Evolutionary conservation across 2,329 filamentous ascomycete species (phyloP).

Genomic region (Pezicula rhizophila): DNA sequence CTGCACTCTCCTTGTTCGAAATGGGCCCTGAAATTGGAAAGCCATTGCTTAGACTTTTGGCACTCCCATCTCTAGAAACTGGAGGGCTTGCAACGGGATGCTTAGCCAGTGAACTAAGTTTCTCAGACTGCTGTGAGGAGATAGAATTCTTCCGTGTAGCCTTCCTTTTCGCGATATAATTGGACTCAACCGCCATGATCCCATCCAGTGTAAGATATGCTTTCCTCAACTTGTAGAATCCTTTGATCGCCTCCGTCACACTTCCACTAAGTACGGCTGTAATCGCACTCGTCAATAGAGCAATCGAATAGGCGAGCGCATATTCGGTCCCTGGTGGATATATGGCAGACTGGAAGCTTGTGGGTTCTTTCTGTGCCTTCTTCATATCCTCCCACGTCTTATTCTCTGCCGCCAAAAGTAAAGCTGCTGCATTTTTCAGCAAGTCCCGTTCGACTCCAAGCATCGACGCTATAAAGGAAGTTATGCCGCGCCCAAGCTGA

Average conservation of each 20-base stretch:
- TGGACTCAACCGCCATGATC: slow-evolving; percentile 70
- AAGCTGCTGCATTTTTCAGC: slow-evolving; percentile 73
- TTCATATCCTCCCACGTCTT: slow-evolving; percentile 71
- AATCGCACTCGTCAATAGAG: slow-evolving; percentile 84
- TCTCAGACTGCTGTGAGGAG: background rate
- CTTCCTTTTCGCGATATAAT: slow-evolving; percentile 33
- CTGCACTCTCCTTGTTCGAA: background rate
- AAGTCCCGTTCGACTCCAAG: slow-evolving; percentile 88
- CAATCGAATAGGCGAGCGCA: slow-evolving; percentile 74
- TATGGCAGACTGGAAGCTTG: slow-evolving; percentile 47
- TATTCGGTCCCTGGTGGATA: slow-evolving; percentile 86
- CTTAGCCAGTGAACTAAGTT: background rate
- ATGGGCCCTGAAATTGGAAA: background rate
- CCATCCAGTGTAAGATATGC: slow-evolving; percentile 77
- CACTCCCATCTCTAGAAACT: background rate
- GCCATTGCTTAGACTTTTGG: background rate
- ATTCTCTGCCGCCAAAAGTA: slow-evolving; percentile 69
- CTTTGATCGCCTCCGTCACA: slow-evolving; percentile 81
- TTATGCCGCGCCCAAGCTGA: slow-evolving; percentile 72
- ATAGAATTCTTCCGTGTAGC: slow-evolving; percentile 5
- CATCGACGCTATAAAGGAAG: slow-evolving; percentile 78
- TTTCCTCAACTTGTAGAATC: slow-evolving; percentile 88
- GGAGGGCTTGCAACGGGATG: background rate
- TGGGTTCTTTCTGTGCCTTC: slow-evolving; percentile 62
- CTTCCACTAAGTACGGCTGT: slow-evolving; percentile 89